These are phyloP conservation scores for Gastrolobium villosum DNA, from an alignment of 306 rosid genomes.

Conservation along the genomic window DNA sequence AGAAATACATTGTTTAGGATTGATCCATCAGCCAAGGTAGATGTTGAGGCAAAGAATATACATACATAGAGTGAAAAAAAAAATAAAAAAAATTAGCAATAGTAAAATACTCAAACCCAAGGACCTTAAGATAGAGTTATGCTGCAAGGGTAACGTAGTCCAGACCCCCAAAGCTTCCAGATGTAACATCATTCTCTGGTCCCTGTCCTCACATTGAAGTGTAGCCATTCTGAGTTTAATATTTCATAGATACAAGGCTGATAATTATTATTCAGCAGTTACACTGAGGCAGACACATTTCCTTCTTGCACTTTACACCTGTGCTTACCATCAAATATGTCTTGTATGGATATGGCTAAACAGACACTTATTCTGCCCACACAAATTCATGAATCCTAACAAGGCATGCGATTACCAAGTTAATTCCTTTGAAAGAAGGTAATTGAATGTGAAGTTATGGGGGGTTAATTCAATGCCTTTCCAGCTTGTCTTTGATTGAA, in stretches of 20 bases:
- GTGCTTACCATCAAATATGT: slow-evolving; percentile 25
- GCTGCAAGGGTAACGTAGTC: slow-evolving; percentile 3
- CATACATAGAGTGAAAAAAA: slow-evolving; percentile 35
- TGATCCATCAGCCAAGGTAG: slow-evolving; percentile 21
- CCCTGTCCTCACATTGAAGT: slow-evolving; percentile 14
- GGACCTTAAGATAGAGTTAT: slow-evolving; percentile 36
- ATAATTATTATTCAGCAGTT: slow-evolving; percentile 27
- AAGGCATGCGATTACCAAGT: slow-evolving; percentile 60
- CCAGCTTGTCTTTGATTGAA: slow-evolving; percentile 65
- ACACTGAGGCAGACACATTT: slow-evolving; percentile 33
- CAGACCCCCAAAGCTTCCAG: slow-evolving; percentile 38
- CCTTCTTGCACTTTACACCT: slow-evolving; percentile 26
- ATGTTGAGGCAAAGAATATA: slow-evolving; percentile 44
- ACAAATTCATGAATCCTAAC: slow-evolving; percentile 13
- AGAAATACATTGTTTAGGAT: slow-evolving; percentile 26
- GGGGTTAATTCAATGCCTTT: slow-evolving; percentile 78
- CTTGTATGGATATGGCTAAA: slow-evolving; percentile 31
- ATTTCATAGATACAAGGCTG: slow-evolving; percentile 18
- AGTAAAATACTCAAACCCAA: slow-evolving; percentile 25
- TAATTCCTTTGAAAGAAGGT: slow-evolving; percentile 78
- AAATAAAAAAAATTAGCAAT: background rate
- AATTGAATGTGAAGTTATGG: slow-evolving; percentile 83
- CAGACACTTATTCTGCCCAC: slow-evolving; percentile 15
- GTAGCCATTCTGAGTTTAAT: slow-evolving; percentile 26
- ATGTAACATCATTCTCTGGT: slow-evolving; percentile 28